These are phyloP conservation scores for Ascochyta clinopodiicola DNA, from an alignment of 2,329 filamentous ascomycete species.

Conservation along the genomic window DNA sequence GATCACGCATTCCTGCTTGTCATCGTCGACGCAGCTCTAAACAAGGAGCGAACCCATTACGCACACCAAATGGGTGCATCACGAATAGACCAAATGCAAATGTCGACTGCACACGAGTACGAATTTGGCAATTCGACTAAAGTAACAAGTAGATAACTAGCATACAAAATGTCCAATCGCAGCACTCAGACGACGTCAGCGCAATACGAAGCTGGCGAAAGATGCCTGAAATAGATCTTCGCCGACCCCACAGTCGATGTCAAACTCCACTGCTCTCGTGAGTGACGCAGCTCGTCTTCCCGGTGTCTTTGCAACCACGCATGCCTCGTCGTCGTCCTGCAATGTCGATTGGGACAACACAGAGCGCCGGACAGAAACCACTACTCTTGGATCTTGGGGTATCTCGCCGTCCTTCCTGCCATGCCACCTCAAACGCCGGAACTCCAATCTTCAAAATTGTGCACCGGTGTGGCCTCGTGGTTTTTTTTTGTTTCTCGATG, in stretches of 20 bases:
- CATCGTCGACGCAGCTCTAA: not conserved
- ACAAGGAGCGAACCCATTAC: not conserved
- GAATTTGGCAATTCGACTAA: not conserved
- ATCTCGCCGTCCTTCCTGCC: conserved; percentile 3
- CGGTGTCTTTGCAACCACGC: conserved; percentile 10
- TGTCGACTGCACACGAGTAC: not conserved
- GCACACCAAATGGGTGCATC: not conserved
- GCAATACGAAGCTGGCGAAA: conserved; percentile 15
- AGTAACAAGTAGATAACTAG: not conserved
- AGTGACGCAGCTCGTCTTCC: conserved; percentile 17
- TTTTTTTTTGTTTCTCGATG: not conserved
- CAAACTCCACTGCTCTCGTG: conserved; percentile 9
- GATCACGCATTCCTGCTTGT: not conserved
- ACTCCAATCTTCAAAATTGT: not conserved
- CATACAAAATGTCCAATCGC: conserved; percentile 13
- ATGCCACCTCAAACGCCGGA: conserved; percentile 7
- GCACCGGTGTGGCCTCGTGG: not conserved
- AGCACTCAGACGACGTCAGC: conserved; percentile 12
- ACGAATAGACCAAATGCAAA: not conserved
- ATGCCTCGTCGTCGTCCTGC: conserved; percentile 4
- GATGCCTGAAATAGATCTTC: conserved; percentile 19
- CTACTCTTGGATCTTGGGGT: conserved; percentile 1
- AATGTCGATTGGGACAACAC: not conserved
- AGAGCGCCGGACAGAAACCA: not conserved
- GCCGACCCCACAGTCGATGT: conserved; percentile 15